phyloP scores from a whole-genome alignment of 495 filamentous ascomycete genomes.

The Chaetomium fimeti region DNA sequence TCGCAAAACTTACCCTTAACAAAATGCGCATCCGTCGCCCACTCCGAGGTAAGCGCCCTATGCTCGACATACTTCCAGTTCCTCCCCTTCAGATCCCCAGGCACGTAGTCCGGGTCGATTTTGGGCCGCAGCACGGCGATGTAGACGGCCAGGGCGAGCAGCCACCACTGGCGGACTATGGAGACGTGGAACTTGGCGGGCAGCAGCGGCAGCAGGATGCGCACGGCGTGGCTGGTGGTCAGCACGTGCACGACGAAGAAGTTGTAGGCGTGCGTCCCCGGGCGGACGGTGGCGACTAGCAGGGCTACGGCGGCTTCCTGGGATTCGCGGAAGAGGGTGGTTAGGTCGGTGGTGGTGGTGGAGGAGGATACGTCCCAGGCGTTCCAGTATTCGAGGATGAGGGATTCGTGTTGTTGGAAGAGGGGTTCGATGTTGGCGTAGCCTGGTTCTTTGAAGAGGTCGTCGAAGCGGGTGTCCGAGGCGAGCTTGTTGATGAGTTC shows the following conservation, averaged over 20 bases:
- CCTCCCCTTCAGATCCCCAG: constrained; percentile 59
- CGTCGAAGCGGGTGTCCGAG: constrained; percentile 54
- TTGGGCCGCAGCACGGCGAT: constrained; percentile 69
- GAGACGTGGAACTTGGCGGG: constrained; percentile 68
- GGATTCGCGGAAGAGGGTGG: constrained; percentile 70
- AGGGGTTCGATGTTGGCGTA: constrained; percentile 63
- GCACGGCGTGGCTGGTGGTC: constrained; percentile 81
- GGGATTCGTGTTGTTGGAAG: constrained; percentile 65
- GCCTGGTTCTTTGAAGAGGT: constrained; percentile 58
- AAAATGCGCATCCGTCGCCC: constrained; percentile 72
- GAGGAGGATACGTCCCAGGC: constrained; percentile 61
- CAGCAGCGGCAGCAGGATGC: constrained; percentile 77
- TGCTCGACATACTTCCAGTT: constrained; percentile 75
- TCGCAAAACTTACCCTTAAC: constrained; percentile 66
- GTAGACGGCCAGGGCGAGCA: constrained; percentile 75
- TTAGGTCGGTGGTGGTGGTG: constrained; percentile 45
- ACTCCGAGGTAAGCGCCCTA: constrained; percentile 62
- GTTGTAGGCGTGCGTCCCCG: constrained; percentile 66
- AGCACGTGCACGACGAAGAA: constrained; percentile 82
- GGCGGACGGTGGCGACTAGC: constrained; percentile 59
- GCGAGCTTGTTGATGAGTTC: constrained; percentile 66
- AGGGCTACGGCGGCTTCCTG: constrained; percentile 74
- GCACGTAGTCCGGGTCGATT: constrained; percentile 63
- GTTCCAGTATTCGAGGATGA: constrained; percentile 82
- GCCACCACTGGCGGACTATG: constrained; percentile 83